Percentiles rank a stretch among this genome's conserved stretches.
Conservation (phyloP, 352 stramenopile genomes). For the Thraustochytrium sp. region DNA sequence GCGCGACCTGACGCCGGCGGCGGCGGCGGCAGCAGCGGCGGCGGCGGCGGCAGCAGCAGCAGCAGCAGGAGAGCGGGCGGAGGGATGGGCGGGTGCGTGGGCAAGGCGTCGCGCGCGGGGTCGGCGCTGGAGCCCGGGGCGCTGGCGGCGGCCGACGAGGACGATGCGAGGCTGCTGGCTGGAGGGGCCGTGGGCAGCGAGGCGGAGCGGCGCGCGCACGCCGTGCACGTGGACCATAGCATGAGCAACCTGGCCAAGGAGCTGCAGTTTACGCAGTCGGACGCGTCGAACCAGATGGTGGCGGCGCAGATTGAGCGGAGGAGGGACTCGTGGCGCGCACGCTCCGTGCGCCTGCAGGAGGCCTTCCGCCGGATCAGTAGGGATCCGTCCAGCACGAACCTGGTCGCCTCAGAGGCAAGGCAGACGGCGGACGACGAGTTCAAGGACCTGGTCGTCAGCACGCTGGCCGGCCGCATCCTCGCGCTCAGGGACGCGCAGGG, state of each 20-base stretch:
- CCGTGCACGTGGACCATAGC: neutral
- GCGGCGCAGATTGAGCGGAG: neutral
- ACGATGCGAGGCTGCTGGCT: neutral
- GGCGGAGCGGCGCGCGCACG: neutral
- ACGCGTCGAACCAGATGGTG: neutral
- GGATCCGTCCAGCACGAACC: neutral
- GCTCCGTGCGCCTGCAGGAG: neutral
- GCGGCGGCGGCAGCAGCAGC: too few species aligned
- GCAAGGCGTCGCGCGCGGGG: neutral
- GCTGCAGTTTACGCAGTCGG: neutral
- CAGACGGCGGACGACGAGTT: neutral
- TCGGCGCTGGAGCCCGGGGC: neutral
- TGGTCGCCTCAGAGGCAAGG: neutral
- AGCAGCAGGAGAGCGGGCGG: too few species aligned
- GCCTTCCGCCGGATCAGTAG: neutral
- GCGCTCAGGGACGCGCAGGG: neutral
- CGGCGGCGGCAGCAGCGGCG: too few species aligned
- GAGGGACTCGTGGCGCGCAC: neutral
- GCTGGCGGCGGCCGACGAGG: neutral
- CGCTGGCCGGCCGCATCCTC: neutral
- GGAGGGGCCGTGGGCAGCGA: neutral
- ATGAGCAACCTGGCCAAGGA: neutral
- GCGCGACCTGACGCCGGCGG: too few species aligned
- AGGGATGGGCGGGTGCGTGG: slow-evolving; percentile 4
- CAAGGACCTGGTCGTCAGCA: neutral